phyloP scores from a whole-genome alignment of 73 alveolate species.

The Breviolum minutum region DNA sequence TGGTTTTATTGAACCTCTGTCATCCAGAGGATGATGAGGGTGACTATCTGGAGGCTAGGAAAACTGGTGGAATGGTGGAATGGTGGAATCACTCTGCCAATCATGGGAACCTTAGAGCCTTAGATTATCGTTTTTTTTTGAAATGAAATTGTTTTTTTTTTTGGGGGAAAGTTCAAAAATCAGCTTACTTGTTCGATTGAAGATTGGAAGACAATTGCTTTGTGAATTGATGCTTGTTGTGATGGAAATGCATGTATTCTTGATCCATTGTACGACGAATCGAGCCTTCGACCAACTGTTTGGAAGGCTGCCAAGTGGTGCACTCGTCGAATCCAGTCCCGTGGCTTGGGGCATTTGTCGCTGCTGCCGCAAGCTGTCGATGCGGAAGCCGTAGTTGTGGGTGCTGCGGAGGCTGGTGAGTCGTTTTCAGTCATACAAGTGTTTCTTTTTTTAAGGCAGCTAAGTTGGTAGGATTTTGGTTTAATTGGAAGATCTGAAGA shows the following conservation, averaged over 20 bases:
- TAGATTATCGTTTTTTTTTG: too few species aligned
- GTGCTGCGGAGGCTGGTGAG: conserved; percentile 48
- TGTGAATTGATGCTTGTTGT: too few species aligned
- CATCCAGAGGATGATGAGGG: conserved; percentile 93
- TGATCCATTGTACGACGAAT: too few species aligned
- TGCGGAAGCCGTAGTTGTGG: conserved; percentile 49
- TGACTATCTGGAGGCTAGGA: conserved; percentile 9
- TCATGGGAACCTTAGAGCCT: too few species aligned
- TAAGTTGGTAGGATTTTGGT: too few species aligned
- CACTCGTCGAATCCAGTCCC: conserved; percentile 45
- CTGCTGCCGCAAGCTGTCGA: conserved; percentile 89
- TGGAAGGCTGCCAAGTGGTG: conserved; percentile 41
- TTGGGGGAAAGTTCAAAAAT: not conserved
- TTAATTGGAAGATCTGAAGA: too few species aligned
- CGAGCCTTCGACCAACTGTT: not conserved
- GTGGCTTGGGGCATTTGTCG: conserved; percentile 72
- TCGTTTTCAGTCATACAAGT: not conserved
- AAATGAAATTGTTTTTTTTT: not conserved
- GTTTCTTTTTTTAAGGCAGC: not conserved
- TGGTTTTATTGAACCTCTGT: conserved; percentile 33
- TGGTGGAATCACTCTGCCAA: too few species aligned
- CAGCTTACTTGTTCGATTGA: too few species aligned
- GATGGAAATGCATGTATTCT: too few species aligned
- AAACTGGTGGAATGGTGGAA: not conserved
- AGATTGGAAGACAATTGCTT: too few species aligned